Conservation (phyloP, 176 grass and related monocot species). For the Avena sativa region DNA sequence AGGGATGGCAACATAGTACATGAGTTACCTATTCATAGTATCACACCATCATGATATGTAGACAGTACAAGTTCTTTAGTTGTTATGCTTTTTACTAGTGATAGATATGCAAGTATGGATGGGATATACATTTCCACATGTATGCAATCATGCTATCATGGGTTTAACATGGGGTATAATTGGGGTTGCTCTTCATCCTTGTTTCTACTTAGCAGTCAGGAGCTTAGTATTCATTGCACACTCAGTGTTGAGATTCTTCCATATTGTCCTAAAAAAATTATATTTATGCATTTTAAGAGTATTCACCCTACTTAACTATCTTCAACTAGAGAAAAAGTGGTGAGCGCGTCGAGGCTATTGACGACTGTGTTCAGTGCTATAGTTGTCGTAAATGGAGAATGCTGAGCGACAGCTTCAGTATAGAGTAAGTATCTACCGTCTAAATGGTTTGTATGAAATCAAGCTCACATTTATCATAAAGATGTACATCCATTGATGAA, state of each 20-base stretch:
- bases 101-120: neutral
- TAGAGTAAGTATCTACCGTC: constrained; percentile 49
- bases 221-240: constrained; percentile 8
- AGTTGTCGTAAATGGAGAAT: constrained; percentile 81
- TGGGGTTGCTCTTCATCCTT: neutral
- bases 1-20: no score
- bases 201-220: neutral
- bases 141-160: no score
- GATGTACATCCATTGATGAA: constrained; percentile 1
- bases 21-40: no score
- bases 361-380: constrained; percentile 81
- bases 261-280: neutral
- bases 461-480: constrained; percentile 12
- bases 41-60: no score
- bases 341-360: constrained; percentile 50
- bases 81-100: no score
- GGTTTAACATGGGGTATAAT: neutral
- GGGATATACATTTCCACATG: neutral
- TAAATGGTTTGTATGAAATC: constrained; percentile 61
- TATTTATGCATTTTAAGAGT: neutral
- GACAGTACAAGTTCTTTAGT: no score
- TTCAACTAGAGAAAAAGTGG: constrained; percentile 59
- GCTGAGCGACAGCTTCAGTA: constrained; percentile 53
- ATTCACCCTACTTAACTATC: constrained; percentile 31
- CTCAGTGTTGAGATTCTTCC: neutral